Conservation (phyloP, 2,329 filamentous ascomycete genomes). For the Aspergillus puulaauensis region DNA sequence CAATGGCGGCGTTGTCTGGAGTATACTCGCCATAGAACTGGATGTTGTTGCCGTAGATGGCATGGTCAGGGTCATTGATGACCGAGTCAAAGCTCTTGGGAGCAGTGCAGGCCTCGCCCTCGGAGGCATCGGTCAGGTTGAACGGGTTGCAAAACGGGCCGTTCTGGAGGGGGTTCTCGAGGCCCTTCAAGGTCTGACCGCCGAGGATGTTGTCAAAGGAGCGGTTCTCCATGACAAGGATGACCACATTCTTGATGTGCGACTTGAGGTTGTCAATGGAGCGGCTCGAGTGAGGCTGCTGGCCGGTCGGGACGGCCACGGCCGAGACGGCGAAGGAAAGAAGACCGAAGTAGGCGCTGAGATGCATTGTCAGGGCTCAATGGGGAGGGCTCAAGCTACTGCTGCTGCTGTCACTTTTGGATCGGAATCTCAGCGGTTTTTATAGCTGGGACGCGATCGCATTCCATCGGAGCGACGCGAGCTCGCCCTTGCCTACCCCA, state of each 20-base stretch:
- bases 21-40: slow-evolving; percentile 45
- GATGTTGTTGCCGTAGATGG: slow-evolving; percentile 45
- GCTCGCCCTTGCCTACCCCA: neutral
- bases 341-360: slow-evolving; percentile 23
- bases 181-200: slow-evolving; percentile 38
- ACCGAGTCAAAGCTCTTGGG: slow-evolving; percentile 44
- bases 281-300: slow-evolving; percentile 6
- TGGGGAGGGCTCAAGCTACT: neutral
- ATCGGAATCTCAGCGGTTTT: neutral
- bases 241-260: slow-evolving; percentile 39
- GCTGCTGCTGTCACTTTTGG: neutral
- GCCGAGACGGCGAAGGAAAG: slow-evolving; percentile 25
- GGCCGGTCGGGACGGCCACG: slow-evolving; percentile 4
- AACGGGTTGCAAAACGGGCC: slow-evolving; percentile 45
- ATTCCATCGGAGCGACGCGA: neutral
- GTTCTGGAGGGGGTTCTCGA: slow-evolving; percentile 45
- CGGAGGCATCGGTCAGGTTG: slow-evolving; percentile 33
- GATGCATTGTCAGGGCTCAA: slow-evolving; percentile 16
- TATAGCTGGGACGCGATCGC: neutral
- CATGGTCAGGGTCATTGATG: slow-evolving; percentile 44
- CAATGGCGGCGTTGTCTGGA: slow-evolving; percentile 39
- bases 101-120: slow-evolving; percentile 31
- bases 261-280: slow-evolving; percentile 30
- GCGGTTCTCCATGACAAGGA: slow-evolving; percentile 45
- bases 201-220: slow-evolving; percentile 48